phyloP scores from a whole-genome alignment of 257 asterid species.

The Prunella vulgaris region DNA sequence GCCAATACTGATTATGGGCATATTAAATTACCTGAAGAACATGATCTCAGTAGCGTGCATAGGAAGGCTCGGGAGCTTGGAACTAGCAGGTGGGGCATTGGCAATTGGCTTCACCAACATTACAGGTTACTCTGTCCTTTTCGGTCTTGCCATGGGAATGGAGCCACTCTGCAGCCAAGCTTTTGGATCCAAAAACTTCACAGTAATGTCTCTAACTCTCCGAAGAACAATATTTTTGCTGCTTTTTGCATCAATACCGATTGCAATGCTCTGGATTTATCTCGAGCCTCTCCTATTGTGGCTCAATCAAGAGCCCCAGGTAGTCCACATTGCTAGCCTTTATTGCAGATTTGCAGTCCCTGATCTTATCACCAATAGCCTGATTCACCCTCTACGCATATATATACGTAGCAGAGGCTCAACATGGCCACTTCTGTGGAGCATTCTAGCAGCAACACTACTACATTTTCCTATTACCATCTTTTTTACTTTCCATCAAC shows the following conservation, averaged over 20 bases:
- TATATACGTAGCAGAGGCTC: constrained; percentile 79
- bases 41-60: constrained; percentile 81
- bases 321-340: constrained; percentile 62
- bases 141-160: constrained; percentile 93
- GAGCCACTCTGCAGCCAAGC: constrained; percentile 94
- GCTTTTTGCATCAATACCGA: constrained; percentile 69
- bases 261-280: constrained; percentile 66
- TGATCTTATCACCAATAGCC: constrained; percentile 73
- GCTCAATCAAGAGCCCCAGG: constrained; percentile 76
- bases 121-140: constrained; percentile 88
- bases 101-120: constrained; percentile 96
- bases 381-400: constrained; percentile 82
- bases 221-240: constrained; percentile 60
- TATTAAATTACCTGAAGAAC: constrained; percentile 72
- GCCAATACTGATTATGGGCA: constrained; percentile 74
- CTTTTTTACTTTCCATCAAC: constrained; percentile 65
- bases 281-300: constrained; percentile 69
- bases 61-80: constrained; percentile 88
- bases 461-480: constrained; percentile 72
- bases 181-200: constrained; percentile 72
- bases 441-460: constrained; percentile 54
- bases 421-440: constrained; percentile 89
- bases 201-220: constrained; percentile 49
- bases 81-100: constrained; percentile 93
- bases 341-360: constrained; percentile 71